Evolutionary conservation across 129 eudicot genomes (phyloP).

Genomic region (Apium graveolens): DNA sequence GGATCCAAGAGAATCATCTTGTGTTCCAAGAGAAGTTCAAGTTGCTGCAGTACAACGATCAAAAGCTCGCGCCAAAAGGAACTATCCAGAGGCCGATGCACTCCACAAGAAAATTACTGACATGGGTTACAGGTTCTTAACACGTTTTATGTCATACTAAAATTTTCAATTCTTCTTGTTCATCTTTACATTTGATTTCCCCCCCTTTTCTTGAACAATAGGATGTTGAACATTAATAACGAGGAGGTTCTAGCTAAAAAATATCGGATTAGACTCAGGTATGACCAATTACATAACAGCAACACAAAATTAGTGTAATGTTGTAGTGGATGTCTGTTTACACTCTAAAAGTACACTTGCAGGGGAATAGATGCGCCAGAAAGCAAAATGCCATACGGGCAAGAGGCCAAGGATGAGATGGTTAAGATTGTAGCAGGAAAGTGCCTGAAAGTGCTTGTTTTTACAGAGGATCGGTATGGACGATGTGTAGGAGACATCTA

Average conservation of each 20-base stretch:
- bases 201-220: background rate
- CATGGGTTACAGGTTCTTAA: slow-evolving; percentile 59
- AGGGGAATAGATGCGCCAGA: slow-evolving; percentile 99
- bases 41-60: slow-evolving; percentile 63
- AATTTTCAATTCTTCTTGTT: background rate
- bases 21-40: slow-evolving; percentile 66
- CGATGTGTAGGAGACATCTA: slow-evolving; percentile 82
- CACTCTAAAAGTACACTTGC: slow-evolving; percentile 4
- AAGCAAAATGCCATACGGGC: slow-evolving; percentile 89
- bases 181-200: background rate
- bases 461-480: slow-evolving; percentile 69
- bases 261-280: slow-evolving; percentile 86
- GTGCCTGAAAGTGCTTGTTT: slow-evolving; percentile 54
- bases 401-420: slow-evolving; percentile 80
- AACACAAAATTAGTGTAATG: background rate
- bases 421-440: slow-evolving; percentile 51
- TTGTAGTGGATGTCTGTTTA: background rate
- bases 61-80: slow-evolving; percentile 61
- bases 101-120: slow-evolving; percentile 60
- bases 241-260: slow-evolving; percentile 72
- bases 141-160: background rate
- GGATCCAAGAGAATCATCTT: slow-evolving; percentile 68
- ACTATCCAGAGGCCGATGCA: slow-evolving; percentile 77
- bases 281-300: background rate
- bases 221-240: slow-evolving; percentile 52